Base-by-base conservation (phyloP, 257 asterid species). In the Rehmannia glutinosa region DNA sequence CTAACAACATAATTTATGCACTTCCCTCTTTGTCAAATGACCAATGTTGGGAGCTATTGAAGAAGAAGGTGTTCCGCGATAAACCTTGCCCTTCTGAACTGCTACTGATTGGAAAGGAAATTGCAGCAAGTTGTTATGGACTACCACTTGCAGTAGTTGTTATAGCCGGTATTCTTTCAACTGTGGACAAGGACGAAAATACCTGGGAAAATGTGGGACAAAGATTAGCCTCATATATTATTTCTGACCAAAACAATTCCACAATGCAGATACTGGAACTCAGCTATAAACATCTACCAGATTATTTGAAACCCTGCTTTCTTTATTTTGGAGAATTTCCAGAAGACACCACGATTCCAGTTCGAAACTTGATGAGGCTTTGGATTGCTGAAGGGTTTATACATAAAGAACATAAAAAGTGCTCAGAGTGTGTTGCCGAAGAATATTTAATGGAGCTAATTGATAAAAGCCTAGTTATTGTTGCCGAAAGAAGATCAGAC, bases 321-420 rank as follows among this genome's bases (percentile, higher is more conserved):
- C 64, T 67, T 3, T 67, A 53, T 23, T 41, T 67, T 23, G 64
- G 64, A 30, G 23, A n/a, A 56, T 67, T 67, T 67, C 55, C 64
- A n/a, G 56, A 67, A 54, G 72, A 67, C n/a, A 2, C 17, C 2
- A 42, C 53, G 53, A 54, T 67, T 13, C 46, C 56, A 8, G 46
- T 54, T 1, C 15, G 23, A 7, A 67, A 16, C 41, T 67, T 67
- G 46, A 24, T 5, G 24, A 13, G 20, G 2, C 11, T 67, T 8
- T 67, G 72, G 72, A 53, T 67, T n/a, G 64, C 54, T 6, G 64
- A 54, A 39, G 72, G 72, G 25, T 67, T 67, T 17, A 56, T 67
- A 55, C 15, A 11, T 5, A 13, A 27, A 27, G 41, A 53, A 1
- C 53, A 39, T 5, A 10, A 38, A 5, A 50, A 66, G 52, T 33